Conservation (phyloP, 2,329 filamentous ascomycete genomes). For the Trichoderma sp. region DNA sequence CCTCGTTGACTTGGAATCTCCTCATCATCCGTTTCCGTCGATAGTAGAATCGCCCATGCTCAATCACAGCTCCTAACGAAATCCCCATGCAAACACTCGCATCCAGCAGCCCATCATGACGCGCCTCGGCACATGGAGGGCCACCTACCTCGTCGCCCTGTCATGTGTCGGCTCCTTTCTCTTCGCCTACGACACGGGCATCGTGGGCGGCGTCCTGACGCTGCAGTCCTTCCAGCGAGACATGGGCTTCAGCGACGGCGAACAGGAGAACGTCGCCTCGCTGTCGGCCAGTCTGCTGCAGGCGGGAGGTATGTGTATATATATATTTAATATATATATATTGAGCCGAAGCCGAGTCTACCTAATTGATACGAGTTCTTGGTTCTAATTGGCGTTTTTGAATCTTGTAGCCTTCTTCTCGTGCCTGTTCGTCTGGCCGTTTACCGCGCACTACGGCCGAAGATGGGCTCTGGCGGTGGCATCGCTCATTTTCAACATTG, state of each 20-base stretch:
- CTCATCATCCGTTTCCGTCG: not conserved
- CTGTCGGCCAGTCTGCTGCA: slow-evolving; percentile 42
- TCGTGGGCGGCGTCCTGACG: slow-evolving; percentile 41
- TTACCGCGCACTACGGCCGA: slow-evolving; percentile 41
- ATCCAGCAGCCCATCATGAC: slow-evolving; percentile 21
- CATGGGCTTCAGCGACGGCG: slow-evolving; percentile 33
- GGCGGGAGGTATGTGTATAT: slow-evolving; percentile 35
- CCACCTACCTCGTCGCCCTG: slow-evolving; percentile 37
- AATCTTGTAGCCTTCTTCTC: slow-evolving; percentile 38
- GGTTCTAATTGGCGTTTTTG: not conserved
- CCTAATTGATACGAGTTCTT: not conserved
- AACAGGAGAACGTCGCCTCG: slow-evolving; percentile 35
- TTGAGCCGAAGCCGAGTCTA: not conserved
- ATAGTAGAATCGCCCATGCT: not conserved
- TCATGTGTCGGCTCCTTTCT: slow-evolving; percentile 41
- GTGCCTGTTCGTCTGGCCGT: slow-evolving; percentile 43
- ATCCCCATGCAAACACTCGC: not conserved
- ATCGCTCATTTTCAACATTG: slow-evolving; percentile 44
- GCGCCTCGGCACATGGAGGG: slow-evolving; percentile 36
- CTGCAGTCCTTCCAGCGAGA: slow-evolving; percentile 39
- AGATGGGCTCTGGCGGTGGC: slow-evolving; percentile 40
- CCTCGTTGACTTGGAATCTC: too few relatives aligned
- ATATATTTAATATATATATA: not conserved
- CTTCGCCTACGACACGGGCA: slow-evolving; percentile 43
- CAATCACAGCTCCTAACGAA: not conserved